Conservation (phyloP, 768 basidiomycete genomes). For the Leccinum olivaceopallidum region DNA sequence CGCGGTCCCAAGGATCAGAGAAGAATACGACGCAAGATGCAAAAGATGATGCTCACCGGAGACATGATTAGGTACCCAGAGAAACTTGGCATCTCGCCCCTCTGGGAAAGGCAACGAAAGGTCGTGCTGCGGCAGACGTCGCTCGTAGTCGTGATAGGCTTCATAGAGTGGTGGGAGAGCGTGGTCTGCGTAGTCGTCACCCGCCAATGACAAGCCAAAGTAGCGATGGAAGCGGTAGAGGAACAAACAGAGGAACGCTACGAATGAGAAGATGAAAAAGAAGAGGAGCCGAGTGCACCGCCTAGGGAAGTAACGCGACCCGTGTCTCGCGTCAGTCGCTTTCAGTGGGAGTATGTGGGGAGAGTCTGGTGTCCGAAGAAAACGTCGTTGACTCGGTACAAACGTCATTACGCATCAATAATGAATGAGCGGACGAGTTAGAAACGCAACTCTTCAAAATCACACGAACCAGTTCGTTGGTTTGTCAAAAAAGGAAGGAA, state of each 20-base stretch:
- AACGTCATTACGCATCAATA: conserved; percentile 5
- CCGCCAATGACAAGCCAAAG: background rate
- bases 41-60: conserved; percentile 29
- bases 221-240: conserved; percentile 1
- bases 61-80: conserved; percentile 53
- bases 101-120: conserved; percentile 40
- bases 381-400: conserved; percentile 5
- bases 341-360: conserved; percentile 19
- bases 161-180: conserved; percentile 47
- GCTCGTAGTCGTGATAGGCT: conserved; percentile 44
- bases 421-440: background rate
- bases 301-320: background rate
- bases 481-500: conserved; percentile 9
- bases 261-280: conserved; percentile 12
- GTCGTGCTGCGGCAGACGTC: conserved; percentile 47
- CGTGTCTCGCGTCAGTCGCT: conserved; percentile 11
- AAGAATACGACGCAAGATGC: background rate
- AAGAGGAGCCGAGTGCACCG: conserved; percentile 17
- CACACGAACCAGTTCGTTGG: background rate
- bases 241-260: conserved; percentile 18
- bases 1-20: background rate
- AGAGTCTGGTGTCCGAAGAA: conserved; percentile 6
- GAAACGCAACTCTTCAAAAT: background rate
- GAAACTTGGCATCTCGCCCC: conserved; percentile 41
- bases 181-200: conserved; percentile 8